Base-by-base conservation (phyloP, 1,284 basidiomycete species). In the Trichosporon faecale region DNA sequence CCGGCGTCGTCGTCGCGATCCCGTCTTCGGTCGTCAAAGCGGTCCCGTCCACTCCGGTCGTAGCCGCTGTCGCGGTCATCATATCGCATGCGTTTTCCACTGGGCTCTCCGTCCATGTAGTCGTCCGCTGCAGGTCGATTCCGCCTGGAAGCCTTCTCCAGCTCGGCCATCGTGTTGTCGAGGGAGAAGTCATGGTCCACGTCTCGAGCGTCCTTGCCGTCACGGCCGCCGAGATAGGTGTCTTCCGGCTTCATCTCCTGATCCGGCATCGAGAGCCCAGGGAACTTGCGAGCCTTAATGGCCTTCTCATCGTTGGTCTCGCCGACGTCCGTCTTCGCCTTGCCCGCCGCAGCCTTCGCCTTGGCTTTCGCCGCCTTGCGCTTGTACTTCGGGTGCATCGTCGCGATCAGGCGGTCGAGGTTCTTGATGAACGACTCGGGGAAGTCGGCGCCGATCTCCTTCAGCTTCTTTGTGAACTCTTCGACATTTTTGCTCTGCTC, bases 321-420 rank as follows among this genome's bases (percentile, higher is more conserved):
- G 1, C 31, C 68, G 29, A 35, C 70, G 1, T 3, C 75, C 76
- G 52, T 76, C 81, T 79, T 82, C 72, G 75, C 18, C 68, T 72
- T 77, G 57, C 67, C 67, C 37, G 66, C 76, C 52, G 69, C 66
- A n/a, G 76, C 76, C 35, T 78, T 75, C 60, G 78, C 75, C 73
- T 83, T 80, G 64, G 76, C 76, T 69, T 87, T 87, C 21, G 85
- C 80, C 73, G 83, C 76, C 78, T 87, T 89, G 83, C 93, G 92
- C 86, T 95, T 97, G 86, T 98, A 91, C 78, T 95, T 98, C 0
- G 96, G 97, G 79, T 99, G 97, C 87, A 98, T 89, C 72, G 89
- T 92, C 66, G 96, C 88, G 76, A 99, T 94, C 71, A 98, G 88
- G 33, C 97, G 91, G 85, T 99, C 96, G 64, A 99, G 89, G 78